Evolutionary conservation across 768 basidiomycete genomes (phyloP).

Genomic region (Lanmaoa rubissima): DNA sequence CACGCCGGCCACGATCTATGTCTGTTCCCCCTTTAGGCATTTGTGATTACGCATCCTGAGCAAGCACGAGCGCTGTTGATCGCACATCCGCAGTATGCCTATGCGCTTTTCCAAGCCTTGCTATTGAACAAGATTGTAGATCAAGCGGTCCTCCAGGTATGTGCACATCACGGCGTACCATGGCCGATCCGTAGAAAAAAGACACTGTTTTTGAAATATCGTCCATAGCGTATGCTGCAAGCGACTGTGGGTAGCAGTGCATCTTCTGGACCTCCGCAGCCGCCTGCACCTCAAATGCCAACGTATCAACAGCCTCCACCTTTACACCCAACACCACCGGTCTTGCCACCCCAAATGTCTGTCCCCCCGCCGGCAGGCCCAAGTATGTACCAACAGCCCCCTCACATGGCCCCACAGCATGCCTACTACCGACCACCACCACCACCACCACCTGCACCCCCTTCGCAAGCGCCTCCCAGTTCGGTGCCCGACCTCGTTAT

Average conservation of each 20-base stretch:
- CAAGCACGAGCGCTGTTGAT: slow-evolving; percentile 79
- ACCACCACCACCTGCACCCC: slow-evolving; percentile 30
- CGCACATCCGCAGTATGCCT: slow-evolving; percentile 89
- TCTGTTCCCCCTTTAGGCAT: slow-evolving; percentile 60
- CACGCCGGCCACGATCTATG: slow-evolving; percentile 6
- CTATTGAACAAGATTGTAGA: slow-evolving; percentile 94
- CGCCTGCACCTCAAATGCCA: slow-evolving; percentile 33
- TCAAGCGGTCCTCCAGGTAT: slow-evolving; percentile 74
- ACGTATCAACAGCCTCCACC: slow-evolving; percentile 30
- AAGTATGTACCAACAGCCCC: slow-evolving; percentile 32
- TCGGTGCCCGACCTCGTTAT: slow-evolving; percentile 39
- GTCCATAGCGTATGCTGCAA: slow-evolving; percentile 50
- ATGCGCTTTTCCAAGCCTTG: slow-evolving; percentile 94
- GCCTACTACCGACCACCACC: slow-evolving; percentile 33
- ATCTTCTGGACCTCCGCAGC: slow-evolving; percentile 28
- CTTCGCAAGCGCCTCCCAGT: slow-evolving; percentile 29
- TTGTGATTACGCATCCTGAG: slow-evolving; percentile 88
- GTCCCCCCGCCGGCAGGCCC: slow-evolving; percentile 29
- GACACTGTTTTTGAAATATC: slow-evolving; percentile 5
- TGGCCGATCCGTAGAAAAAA: neutral
- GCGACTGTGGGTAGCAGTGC: slow-evolving; percentile 35
- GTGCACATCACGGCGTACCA: slow-evolving; percentile 7
- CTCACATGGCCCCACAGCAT: slow-evolving; percentile 33
- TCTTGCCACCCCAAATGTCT: slow-evolving; percentile 34
- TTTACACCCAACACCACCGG: slow-evolving; percentile 33